Base-by-base conservation (phyloP, 768 basidiomycete species). In the Dioszegia crocea region DNA sequence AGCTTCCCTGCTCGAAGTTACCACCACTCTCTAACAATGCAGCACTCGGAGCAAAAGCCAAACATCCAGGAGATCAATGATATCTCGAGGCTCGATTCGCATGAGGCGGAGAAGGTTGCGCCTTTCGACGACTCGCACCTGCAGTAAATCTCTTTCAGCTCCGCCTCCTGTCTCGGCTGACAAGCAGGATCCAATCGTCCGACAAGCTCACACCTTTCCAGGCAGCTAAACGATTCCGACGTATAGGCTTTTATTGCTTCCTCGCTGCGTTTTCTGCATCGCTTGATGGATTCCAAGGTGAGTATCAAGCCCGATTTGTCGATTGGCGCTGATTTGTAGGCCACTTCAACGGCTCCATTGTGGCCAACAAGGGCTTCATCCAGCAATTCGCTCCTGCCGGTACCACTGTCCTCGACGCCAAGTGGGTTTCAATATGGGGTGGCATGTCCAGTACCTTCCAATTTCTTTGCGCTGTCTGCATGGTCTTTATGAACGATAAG, bases 301-400 rank as follows among this genome's bases (percentile, higher is more conserved):
- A 49, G 48, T 19, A 4, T 12, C 29, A 17, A n/a, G n/a, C n/a
- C n/a, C n/a, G n/a, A n/a, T n/a, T n/a, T n/a, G n/a, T n/a, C n/a
- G n/a, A n/a, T n/a, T n/a, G n/a, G n/a, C n/a, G n/a, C n/a, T n/a
- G n/a, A n/a, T n/a, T n/a, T n/a, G n/a, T n/a, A n/a, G n/a, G n/a
- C n/a, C n/a, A n/a, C 23, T 51, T 59, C 39, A 59, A 59, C 39
- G 59, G 59, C 10, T 61, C 60, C 12, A 61, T 61, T 39, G 54
- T 61, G 27, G 44, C 60, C 2, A 61, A 61, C 55, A 48, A 43
- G 29, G 60, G 60, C n/a, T 61, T 61, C 41, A 61, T 61, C 26
- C 44, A 46, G 5, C 60, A 61, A 29, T 48, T 61, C 45, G 11
- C 44, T 23, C 24, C 17, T 29, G 9, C 16, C 24, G 60, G 60